phyloP scores from a whole-genome alignment of 2,329 filamentous ascomycete species.

The Pestalotiopsis fici region DNA sequence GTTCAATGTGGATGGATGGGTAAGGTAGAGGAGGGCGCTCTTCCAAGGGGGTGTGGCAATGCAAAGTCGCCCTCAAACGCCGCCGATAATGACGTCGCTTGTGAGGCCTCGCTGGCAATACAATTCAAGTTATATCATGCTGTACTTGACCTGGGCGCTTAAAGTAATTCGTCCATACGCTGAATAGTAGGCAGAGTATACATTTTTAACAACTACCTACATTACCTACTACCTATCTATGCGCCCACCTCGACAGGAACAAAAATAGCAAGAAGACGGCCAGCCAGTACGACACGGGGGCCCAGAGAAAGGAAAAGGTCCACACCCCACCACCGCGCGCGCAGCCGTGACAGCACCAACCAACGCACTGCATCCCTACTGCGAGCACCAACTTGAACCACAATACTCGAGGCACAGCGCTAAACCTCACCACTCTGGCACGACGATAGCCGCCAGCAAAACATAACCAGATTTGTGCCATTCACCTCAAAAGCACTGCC shows the following conservation, averaged over 20 bases:
- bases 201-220: neutral
- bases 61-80: slow-evolving; percentile 10
- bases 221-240: neutral
- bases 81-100: slow-evolving; percentile 27
- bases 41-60: slow-evolving; percentile 14
- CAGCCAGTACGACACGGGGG: neutral
- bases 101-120: slow-evolving; percentile 24
- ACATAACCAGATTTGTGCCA: neutral
- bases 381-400: neutral
- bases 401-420: neutral
- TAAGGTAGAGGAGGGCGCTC: too few relatives aligned
- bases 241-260: neutral
- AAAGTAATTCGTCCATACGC: neutral
- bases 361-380: neutral
- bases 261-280: neutral
- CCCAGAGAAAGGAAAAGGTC: neutral
- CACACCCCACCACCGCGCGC: neutral
- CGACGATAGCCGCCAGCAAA: neutral
- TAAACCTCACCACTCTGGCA: neutral
- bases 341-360: neutral
- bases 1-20: too few relatives aligned
- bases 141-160: neutral
- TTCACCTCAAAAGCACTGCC: neutral
- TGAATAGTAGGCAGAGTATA: neutral
- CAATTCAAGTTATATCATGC: neutral